Base-by-base conservation (phyloP, 2,329 filamentous ascomycete species). In the Trichoderma harzianum region DNA sequence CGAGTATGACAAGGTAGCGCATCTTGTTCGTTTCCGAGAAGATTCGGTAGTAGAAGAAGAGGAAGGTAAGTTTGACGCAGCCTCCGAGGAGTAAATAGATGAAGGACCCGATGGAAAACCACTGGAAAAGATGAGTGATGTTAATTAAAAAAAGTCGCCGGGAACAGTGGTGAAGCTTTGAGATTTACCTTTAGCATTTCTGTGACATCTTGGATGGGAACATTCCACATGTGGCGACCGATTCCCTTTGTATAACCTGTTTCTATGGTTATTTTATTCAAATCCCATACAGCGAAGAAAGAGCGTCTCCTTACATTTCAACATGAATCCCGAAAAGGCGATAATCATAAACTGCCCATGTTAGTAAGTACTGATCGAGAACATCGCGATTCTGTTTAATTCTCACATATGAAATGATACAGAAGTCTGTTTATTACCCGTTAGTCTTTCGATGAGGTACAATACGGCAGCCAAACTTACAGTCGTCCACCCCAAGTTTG, bases 11-110 rank as follows among this genome's bases (percentile, higher is more conserved):
- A 36, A 63, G 36, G 8, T 63, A 43, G 21, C 60, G 24, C 60
- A 43, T 43, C 60, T 30, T 63, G 24, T 18, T 26, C 4, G 60
- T 28, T 14, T 26, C 34, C 16, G 60, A 39, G 36, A 63, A 63
- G 36, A 43, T 63, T 12, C 36, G 60, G 24, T 63, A 63, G 21
- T 63, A 63, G 36, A 63, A 63, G 36, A 63, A 43, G 34, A 63
- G 60, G 16, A 63, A 63, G 16, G 60, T 63, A 7, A 43, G 60
- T n/a, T 63, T 63, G 24, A 63, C 60, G 60, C 60, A 63, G 16
- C 60, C 60, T 3, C 34, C 24, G 34, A 43, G 24, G 21, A 63
- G 34, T 11, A 63, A 7, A 1, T 63, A 63, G 1, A 63, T 63
- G 36, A 43, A 63, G 5, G 60, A 63, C 7, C 36, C 60, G 60